Percentiles rank a stretch among this genome's conserved stretches.
Conservation (phyloP, 805 yeast genomes). For the Candida chilensis region DNA sequence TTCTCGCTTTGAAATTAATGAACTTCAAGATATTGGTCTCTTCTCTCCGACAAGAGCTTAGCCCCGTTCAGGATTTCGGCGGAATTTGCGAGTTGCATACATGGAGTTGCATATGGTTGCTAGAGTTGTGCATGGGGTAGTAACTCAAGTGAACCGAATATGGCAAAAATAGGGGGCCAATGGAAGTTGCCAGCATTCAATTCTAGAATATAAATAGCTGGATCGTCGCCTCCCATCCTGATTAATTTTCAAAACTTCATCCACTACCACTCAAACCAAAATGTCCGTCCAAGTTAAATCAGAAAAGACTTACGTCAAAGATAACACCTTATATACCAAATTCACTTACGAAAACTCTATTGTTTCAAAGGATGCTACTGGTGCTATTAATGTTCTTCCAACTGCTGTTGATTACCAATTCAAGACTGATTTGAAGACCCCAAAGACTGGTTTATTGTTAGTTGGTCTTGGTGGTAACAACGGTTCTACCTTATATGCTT, state of each 20-base stretch:
- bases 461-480: slow-evolving; percentile 97
- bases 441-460: slow-evolving; percentile 81
- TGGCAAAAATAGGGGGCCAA: no score
- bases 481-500: slow-evolving; percentile 85
- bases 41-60: no score
- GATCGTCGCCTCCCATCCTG: no score
- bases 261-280: slow-evolving; percentile 6
- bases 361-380: slow-evolving; percentile 46
- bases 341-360: slow-evolving; percentile 70
- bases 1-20: no score
- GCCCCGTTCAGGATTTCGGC: no score
- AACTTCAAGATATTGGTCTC: no score
- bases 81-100: no score
- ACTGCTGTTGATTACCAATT: slow-evolving; percentile 69
- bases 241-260: background rate
- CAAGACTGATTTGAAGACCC: slow-evolving; percentile 72
- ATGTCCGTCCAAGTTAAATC: slow-evolving; percentile 44
- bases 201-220: no score
- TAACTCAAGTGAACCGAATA: no score
- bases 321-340: slow-evolving; percentile 45
- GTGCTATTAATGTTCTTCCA: slow-evolving; percentile 59
- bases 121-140: no score
- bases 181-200: no score
- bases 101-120: no score
- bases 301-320: slow-evolving; percentile 40